Conservation (phyloP, 1,284 basidiomycete genomes). For the Tylopilus sp. region DNA sequence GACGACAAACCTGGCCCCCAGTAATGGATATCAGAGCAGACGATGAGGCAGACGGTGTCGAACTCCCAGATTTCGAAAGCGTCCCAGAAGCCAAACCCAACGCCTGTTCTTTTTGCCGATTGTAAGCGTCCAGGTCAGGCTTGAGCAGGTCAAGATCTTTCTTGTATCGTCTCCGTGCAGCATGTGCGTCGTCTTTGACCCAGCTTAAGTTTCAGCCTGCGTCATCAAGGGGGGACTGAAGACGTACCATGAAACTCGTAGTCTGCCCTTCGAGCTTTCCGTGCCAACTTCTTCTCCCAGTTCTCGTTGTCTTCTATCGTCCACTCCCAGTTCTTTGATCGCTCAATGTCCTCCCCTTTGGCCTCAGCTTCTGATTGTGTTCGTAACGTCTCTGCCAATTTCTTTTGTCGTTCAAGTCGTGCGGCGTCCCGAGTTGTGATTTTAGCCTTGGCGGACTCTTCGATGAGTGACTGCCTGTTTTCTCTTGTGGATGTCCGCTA, state of each 20-base stretch:
- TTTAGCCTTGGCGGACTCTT: conserved; percentile 76
- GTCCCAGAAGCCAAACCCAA: conserved; percentile 69
- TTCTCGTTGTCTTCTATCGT: conserved; percentile 31
- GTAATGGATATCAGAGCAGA: conserved; percentile 43
- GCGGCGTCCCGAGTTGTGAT: conserved; percentile 73
- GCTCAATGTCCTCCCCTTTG: conserved; percentile 82
- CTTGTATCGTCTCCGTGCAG: conserved; percentile 86
- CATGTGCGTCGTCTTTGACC: conserved; percentile 78
- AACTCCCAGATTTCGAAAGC: conserved; percentile 40
- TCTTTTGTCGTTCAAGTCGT: conserved; percentile 81
- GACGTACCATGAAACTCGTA: conserved; percentile 73
- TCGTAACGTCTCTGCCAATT: conserved; percentile 84
- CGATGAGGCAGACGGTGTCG: conserved; percentile 30
- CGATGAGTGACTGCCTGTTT: conserved; percentile 80
- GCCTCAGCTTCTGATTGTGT: conserved; percentile 87
- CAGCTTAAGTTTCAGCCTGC: conserved; percentile 6
- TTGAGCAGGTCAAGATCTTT: conserved; percentile 86
- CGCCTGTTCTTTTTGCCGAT: conserved; percentile 81
- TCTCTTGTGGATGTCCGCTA: conserved; percentile 75
- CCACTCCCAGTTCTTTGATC: conserved; percentile 31
- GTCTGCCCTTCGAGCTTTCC: conserved; percentile 57
- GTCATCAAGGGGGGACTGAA: conserved; percentile 16
- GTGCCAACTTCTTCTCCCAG: conserved; percentile 30
- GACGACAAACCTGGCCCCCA: conserved; percentile 39
- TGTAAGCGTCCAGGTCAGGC: conserved; percentile 81